These are phyloP conservation scores for Cladosporium colombiae DNA, from an alignment of 2,329 filamentous ascomycete species.

Conservation along the genomic window DNA sequence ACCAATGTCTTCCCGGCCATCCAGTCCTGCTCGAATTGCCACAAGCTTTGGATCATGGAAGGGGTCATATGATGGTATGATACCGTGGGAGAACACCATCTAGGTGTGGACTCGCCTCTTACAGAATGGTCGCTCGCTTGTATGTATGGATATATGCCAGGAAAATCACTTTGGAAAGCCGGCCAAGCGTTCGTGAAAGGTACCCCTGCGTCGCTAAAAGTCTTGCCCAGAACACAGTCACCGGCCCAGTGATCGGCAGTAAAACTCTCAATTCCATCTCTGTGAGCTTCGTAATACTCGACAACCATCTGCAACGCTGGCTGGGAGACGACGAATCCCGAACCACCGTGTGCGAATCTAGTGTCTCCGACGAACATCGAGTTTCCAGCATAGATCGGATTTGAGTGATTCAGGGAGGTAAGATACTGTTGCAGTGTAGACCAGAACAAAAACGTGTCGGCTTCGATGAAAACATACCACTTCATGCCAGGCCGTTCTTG, in stretches of 20 bases:
- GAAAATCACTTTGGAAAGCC: conserved; percentile 29
- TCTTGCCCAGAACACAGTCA: conserved; percentile 34
- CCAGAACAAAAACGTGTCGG: conserved; percentile 60
- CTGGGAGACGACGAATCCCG: conserved; percentile 54
- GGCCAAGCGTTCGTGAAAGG: conserved; percentile 29
- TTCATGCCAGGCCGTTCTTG: conserved; percentile 48
- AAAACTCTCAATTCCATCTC: conserved; percentile 35
- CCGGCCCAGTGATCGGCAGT: conserved; percentile 33
- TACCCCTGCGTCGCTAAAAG: conserved; percentile 29
- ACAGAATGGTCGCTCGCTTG: too few species aligned
- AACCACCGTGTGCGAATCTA: conserved; percentile 56
- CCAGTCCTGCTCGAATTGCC: conserved; percentile 27
- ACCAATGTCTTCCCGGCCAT: background rate
- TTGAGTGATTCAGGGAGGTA: conserved; percentile 49
- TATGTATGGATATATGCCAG: too few species aligned
- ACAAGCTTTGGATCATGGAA: conserved; percentile 21
- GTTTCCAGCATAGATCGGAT: too few species aligned
- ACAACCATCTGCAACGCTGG: conserved; percentile 39
- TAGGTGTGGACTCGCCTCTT: too few species aligned
- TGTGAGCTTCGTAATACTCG: conserved; percentile 43
- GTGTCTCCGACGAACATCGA: conserved; percentile 51
- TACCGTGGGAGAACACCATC: conserved; percentile 26
- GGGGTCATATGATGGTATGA: conserved; percentile 28
- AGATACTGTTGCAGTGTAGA: conserved; percentile 46
- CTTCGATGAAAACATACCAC: conserved; percentile 62